Conservation (phyloP, 2,329 filamentous ascomycete species). For the Ophiosphaerella herpotricha region DNA sequence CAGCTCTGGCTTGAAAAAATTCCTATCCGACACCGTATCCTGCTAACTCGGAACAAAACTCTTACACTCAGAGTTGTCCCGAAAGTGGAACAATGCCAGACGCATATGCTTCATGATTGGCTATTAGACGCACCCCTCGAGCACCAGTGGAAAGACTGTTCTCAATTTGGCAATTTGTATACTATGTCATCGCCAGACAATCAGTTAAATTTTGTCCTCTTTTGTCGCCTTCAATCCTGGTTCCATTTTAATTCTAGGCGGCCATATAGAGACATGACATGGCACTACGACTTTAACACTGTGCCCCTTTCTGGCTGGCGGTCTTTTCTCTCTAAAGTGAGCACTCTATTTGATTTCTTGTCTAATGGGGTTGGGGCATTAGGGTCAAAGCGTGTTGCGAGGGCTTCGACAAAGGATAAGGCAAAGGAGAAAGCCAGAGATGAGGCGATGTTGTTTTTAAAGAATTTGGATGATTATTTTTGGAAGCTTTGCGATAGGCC, state of each 20-base stretch:
- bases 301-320: not conserved
- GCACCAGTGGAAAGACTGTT: constrained; percentile 28
- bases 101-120: constrained; percentile 19
- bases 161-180: constrained; percentile 32
- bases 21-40: constrained; percentile 16
- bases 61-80: constrained; percentile 16
- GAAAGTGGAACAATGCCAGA: constrained; percentile 5
- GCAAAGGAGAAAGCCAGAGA: constrained; percentile 5
- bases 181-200: not conserved
- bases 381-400: constrained; percentile 5
- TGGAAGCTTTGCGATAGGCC: too few relatives aligned
- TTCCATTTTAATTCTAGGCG: constrained; percentile 6
- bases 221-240: constrained; percentile 25
- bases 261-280: not conserved
- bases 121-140: constrained; percentile 17
- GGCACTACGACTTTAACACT: constrained; percentile 14
- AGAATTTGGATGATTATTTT: constrained; percentile 5
- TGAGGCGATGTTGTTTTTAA: constrained; percentile 8
- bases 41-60: constrained; percentile 20
- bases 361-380: constrained; percentile 4
- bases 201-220: constrained; percentile 19
- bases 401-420: constrained; percentile 10
- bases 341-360: constrained; percentile 4
- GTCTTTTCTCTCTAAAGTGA: not conserved
- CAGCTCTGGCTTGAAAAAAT: constrained; percentile 21